Base-by-base conservation (phyloP, 768 basidiomycete genomes). In the Podaxis mareebaensis region DNA sequence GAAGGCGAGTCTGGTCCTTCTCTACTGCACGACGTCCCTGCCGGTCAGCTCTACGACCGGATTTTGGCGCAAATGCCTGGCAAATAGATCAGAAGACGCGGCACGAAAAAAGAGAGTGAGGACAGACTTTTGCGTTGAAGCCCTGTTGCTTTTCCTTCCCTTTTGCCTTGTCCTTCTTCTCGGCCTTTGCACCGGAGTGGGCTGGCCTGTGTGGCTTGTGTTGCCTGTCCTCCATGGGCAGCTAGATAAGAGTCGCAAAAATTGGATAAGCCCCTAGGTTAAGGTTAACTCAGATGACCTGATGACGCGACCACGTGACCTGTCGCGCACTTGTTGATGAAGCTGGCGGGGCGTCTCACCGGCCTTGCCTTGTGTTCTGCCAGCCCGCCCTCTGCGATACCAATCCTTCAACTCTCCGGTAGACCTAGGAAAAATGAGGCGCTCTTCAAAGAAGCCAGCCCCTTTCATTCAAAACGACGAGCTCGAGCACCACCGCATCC, bases 21-120 rank as follows among this genome's bases (percentile, higher is more conserved):
- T 99, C 97, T 30, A 88, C 95, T 61, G 92, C 95, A 59, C 97
- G 83, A 20, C 96, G 84, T 7, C 92, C 96, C 73, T 96, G 92
- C 36, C 86, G 81, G 69, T 97, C 93, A 46, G 96, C 97, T 57
- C 88, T 82, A 64, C 93, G 87, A 66, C 93, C 96, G 39, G 95
- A 97, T 77, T 85, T 91, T 36, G 91, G 92, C 15, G 95, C 95
- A 76, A 99, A 98, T 1, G 96, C 96, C 95, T 90, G 67, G 10
- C 61, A 28, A 28, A 55, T 24, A 60, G 62, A 33, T 30, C 33
- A 64, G 65, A 55, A 28, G 33, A 52, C 2, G 58, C 24, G 49
- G 7, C 12, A 42, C 28, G 42, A 57, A 6, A 13, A 26, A n/a
- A 12, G 11, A 33, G 57, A 39, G 60, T 7, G 52, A 36, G 22